A percentile compares a stretch with the other conserved stretches of the same genome.
Conservation (phyloP, 352 stramenopile species). For the Phytophthora foliorum region DNA sequence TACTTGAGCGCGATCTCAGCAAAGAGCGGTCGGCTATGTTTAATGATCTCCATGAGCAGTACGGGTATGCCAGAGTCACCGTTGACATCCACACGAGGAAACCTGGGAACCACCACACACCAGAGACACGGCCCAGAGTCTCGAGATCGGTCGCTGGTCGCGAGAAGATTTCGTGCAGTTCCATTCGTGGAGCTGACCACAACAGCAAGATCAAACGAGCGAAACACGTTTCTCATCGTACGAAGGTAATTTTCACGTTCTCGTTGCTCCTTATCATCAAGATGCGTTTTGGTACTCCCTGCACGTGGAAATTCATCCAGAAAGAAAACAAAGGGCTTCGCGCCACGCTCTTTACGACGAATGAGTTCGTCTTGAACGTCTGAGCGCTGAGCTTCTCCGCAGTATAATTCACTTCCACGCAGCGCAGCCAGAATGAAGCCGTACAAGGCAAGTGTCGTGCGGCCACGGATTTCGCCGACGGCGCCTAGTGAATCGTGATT, state of each 20-base stretch:
- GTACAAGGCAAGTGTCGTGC: slow-evolving; percentile 4
- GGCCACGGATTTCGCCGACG: neutral
- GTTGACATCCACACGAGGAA: neutral
- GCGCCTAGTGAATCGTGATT: neutral
- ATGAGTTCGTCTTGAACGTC: neutral
- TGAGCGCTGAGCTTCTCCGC: neutral
- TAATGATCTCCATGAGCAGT: neutral
- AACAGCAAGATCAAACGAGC: neutral
- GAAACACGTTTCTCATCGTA: slow-evolving; percentile 1
- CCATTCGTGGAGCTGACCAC: neutral
- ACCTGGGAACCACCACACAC: neutral
- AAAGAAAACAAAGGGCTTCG: slow-evolving; percentile 1
- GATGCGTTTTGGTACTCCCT: neutral
- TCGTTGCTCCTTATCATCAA: neutral
- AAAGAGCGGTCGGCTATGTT: neutral
- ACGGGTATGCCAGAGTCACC: neutral
- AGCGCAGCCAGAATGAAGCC: neutral
- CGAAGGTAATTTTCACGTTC: neutral
- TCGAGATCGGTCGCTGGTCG: neutral
- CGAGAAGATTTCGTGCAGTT: neutral
- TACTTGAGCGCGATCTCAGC: neutral
- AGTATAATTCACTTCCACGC: neutral
- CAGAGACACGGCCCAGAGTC: neutral
- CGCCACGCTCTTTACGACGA: neutral
- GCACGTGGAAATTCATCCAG: neutral